These are phyloP conservation scores for Alternaria ventricosa DNA, from an alignment of 2,329 filamentous ascomycete species.

Conservation along the genomic window DNA sequence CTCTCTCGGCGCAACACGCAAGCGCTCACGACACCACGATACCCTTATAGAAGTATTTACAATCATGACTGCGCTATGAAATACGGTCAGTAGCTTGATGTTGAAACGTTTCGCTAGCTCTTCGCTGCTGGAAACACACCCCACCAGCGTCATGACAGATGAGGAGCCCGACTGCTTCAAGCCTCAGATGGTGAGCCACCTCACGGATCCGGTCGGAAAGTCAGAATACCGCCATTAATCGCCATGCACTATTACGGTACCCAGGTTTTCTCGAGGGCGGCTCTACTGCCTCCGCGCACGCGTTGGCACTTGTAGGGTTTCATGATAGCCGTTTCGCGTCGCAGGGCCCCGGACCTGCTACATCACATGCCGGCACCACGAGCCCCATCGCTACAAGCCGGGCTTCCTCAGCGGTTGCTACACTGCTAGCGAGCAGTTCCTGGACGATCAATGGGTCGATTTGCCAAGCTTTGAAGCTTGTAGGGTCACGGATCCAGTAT, in stretches of 20 bases:
- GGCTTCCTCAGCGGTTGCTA: conserved; percentile 37
- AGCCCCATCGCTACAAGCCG: conserved; percentile 29
- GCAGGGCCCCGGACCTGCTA: conserved; percentile 48
- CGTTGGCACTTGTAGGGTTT: conserved; percentile 46
- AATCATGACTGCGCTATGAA: not conserved
- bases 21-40: conserved; percentile 1
- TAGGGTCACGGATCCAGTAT: conserved; percentile 37
- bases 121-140: conserved; percentile 17
- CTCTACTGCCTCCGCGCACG: conserved; percentile 38
- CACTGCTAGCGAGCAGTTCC: conserved; percentile 33
- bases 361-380: conserved; percentile 42
- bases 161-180: conserved; percentile 23
- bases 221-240: conserved; percentile 34
- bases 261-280: conserved; percentile 31
- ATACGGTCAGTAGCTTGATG: conserved; percentile 14
- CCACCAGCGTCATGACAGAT: conserved; percentile 15
- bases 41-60: not conserved
- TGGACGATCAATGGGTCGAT: conserved; percentile 37
- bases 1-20: conserved; percentile 3
- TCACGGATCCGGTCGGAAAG: conserved; percentile 33
- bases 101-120: conserved; percentile 32
- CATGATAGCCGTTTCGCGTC: conserved; percentile 42
- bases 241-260: conserved; percentile 31
- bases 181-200: conserved; percentile 27
- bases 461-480: conserved; percentile 43